Base-by-base conservation (phyloP, 495 filamentous ascomycete genomes). In the Hypoxylon trugodes region DNA sequence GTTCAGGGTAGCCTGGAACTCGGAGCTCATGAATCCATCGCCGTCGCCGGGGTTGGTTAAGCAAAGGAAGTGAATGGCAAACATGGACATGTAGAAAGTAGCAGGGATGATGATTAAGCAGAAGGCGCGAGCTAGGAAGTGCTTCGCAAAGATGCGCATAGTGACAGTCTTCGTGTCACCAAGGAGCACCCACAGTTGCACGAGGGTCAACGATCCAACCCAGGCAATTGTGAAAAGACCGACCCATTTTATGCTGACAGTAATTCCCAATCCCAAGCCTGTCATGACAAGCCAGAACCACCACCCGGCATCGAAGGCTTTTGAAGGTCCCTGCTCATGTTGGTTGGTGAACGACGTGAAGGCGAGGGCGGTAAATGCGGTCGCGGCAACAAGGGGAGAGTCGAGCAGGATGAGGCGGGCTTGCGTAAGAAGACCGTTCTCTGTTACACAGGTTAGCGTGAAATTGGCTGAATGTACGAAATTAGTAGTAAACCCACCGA, bases 11-110 rank as follows among this genome's bases (percentile, higher is more conserved):
- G 96, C 91, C 75, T 98, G 96, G 80, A 98, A 98, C 74, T 98
- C 96, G 26, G 93, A 96, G 61, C 92, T 96, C 95, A 98, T 98
- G 82, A 98, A 98, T 49, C 95, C 95, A 74, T 98, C 95, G 38
- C 95, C 95, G 18, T 98, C 95, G 45, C 95, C 95, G 6, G 95
- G 96, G 73, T 98, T 98, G 24, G 87, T 84, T 22, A 98, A 83
- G 80, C 91, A 96, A 59, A 91, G 62, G 79, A 98, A 98, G 78
- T 98, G 95, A 65, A 98, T 93, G 10, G 83, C 92, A 70, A 98
- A 98, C 87, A 98, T 95, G 61, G 84, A 87, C 80, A 96, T 87
- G 78, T 98, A 98, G 78, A 98, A 96, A 19, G 84, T 85, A 4
- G 92, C 52, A 7, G 95, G 95, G 62, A 98, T 92, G 53, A 96